Percentiles rank a stretch among this genome's conserved stretches.
Conservation (phyloP, 2,329 filamentous ascomycete species). For the Ascochyta koolunga region DNA sequence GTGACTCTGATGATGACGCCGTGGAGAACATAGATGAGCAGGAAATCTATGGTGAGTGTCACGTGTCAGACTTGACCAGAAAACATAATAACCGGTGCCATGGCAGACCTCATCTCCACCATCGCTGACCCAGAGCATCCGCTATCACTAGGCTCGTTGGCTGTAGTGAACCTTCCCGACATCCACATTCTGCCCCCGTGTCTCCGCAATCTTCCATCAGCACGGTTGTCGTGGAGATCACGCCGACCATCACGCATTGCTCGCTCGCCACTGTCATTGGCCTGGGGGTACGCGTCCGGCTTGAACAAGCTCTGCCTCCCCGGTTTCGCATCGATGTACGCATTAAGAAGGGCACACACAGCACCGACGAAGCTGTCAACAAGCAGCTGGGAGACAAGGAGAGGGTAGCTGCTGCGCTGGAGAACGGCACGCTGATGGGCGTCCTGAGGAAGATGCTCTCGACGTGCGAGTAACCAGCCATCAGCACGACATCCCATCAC, state of each 20-base stretch:
- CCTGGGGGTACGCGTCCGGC: conserved; percentile 84
- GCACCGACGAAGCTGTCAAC: conserved; percentile 92
- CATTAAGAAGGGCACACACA: conserved; percentile 96
- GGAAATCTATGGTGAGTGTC: conserved; percentile 81
- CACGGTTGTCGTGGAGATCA: conserved; percentile 85
- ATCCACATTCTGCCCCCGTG: conserved; percentile 79
- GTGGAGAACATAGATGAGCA: conserved; percentile 93
- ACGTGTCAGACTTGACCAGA: not conserved
- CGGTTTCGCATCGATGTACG: conserved; percentile 90
- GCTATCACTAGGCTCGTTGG: conserved; percentile 87
- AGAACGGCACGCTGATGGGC: conserved; percentile 88
- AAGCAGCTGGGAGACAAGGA: conserved; percentile 98
- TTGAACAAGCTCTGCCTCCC: conserved; percentile 89
- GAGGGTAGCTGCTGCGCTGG: conserved; percentile 88
- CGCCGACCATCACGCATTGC: conserved; percentile 96
- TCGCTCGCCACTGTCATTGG: conserved; percentile 96
- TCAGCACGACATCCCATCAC: not conserved
- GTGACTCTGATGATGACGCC: conserved; percentile 61
- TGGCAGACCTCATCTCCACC: conserved; percentile 83
- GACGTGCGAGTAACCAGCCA: conserved; percentile 66
- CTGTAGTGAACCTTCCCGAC: conserved; percentile 94
- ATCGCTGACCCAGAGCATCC: conserved; percentile 98
- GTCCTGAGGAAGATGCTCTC: conserved; percentile 94
- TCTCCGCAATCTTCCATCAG: conserved; percentile 67
- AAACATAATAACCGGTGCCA: conserved; percentile 27